Evolutionary conservation across 2,329 filamentous ascomycete species (phyloP).

Genomic region (Gnomoniopsis sp.): DNA sequence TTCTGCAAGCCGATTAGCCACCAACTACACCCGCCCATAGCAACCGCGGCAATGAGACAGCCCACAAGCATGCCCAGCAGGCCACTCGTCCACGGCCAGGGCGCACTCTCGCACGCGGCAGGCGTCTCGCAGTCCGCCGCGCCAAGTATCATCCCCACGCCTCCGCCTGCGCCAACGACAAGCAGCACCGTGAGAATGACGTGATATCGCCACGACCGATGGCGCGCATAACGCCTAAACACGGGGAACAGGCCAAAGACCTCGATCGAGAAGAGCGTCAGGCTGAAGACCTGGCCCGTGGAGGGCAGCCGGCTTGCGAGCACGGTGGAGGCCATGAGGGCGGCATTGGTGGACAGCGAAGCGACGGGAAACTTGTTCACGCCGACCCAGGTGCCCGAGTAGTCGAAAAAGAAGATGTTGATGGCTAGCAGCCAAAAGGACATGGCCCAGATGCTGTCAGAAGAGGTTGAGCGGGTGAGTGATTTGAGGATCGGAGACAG

Average conservation of each 20-base stretch:
- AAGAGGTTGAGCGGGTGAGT: constrained; percentile 86
- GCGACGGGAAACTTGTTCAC: constrained; percentile 60
- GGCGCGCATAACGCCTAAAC: constrained; percentile 82
- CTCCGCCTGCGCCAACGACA: constrained; percentile 75
- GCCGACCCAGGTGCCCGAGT: constrained; percentile 65
- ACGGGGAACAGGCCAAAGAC: constrained; percentile 98
- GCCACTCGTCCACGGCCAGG: constrained; percentile 50
- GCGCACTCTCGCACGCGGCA: constrained; percentile 26
- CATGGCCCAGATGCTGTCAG: constrained; percentile 96
- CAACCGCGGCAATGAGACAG: constrained; percentile 68
- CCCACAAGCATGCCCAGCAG: constrained; percentile 74
- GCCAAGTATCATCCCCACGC: constrained; percentile 63
- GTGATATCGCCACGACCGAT: constrained; percentile 79
- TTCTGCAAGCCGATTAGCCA: constrained; percentile 96
- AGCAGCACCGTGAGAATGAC: constrained; percentile 71
- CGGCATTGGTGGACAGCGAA: constrained; percentile 87
- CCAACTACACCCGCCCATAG: constrained; percentile 94
- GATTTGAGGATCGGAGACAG: constrained; percentile 95
- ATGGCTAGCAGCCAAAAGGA: constrained; percentile 89
- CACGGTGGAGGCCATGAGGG: constrained; percentile 93
- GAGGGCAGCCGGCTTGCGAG: constrained; percentile 84
- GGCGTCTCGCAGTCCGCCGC: constrained; percentile 30
- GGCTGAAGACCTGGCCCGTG: constrained; percentile 89
- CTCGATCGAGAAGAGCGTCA: constrained; percentile 95
- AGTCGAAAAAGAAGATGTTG: constrained; percentile 98